A percentile compares a stretch with the other conserved stretches of the same genome.
phyloP scores from a whole-genome alignment of 768 basidiomycete genomes.

The Lyophyllum atratum region DNA sequence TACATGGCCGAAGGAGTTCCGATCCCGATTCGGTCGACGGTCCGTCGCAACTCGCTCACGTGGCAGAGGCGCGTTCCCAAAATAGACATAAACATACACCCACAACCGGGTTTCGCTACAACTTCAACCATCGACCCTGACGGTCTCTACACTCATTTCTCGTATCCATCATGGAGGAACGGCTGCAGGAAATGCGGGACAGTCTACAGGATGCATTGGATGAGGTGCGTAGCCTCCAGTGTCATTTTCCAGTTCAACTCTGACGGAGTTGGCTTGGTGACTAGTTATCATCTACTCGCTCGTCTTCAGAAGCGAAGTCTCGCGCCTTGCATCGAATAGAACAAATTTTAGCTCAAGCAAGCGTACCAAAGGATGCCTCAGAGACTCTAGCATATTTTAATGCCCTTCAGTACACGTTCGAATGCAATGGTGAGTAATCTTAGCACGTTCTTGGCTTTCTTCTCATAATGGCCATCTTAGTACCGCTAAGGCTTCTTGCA shows the following conservation, averaged over 20 bases:
- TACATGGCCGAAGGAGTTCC: background rate
- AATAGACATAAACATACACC: conserved; percentile 27
- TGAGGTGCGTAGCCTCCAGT: conserved; percentile 47
- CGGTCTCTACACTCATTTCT: background rate
- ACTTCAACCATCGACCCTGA: conserved; percentile 18
- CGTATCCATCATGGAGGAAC: conserved; percentile 23
- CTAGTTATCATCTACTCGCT: conserved; percentile 67
- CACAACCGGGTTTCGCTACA: conserved; percentile 14
- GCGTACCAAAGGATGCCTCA: conserved; percentile 41
- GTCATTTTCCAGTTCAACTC: background rate
- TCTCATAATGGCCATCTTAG: conserved; percentile 34
- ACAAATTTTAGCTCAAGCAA: conserved; percentile 52
- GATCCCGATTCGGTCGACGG: background rate
- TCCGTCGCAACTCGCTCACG: conserved; percentile 16
- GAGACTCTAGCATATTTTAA: conserved; percentile 57
- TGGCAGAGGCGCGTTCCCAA: conserved; percentile 14
- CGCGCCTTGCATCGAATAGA: conserved; percentile 60
- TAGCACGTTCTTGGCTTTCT: background rate
- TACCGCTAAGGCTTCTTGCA: conserved; percentile 63
- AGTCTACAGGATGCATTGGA: conserved; percentile 65
- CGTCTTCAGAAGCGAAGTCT: conserved; percentile 51
- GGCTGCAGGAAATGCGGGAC: conserved; percentile 38
- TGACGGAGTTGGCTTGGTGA: background rate
- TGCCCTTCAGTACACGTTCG: conserved; percentile 75
- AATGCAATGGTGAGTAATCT: conserved; percentile 70